Evolutionary conservation across 2,329 filamentous ascomycete genomes (phyloP), one percentile per base, ranked within the genome.

Genomic region (Xylariaceae sp.): DNA sequence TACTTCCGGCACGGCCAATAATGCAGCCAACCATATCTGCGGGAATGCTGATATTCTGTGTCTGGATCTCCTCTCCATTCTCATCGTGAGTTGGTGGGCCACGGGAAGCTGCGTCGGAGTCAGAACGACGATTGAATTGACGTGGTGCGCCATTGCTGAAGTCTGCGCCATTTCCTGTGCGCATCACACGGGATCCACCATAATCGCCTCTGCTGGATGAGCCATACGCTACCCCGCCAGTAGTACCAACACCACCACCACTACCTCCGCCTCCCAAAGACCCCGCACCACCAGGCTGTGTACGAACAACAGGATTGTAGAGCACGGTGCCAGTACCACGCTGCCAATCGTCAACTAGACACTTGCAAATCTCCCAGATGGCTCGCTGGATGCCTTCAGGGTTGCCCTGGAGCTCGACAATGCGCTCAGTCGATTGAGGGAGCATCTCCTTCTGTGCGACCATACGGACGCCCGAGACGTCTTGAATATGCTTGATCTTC

Each of bases 21-120:
- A 99, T 99, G 77, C 94, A 99, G 64, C 94, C 94, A 73, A 99
- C 94, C 94, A 99, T 99, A 78, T 99, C 94, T 41, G 94, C 92
- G 21, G 94, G 94, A 68, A 99, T 99, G 80, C 92, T 97, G 76
- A 99, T 99, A 78, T 99, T 99, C 72, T 99, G 94, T 1, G 94
- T 99, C 75, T 97, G 93, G 57, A 97, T 89, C 74, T 97, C 93
- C 72, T 97, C 94, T 59, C 94, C 94, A 61, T 97, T 95, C 75
- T 97, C 93, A 59, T 94, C 92, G 68, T 95, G 90, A 37, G 91
- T 91, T 18, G 91, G 92, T 36, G 90, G 91, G 50, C 90, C 90
- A 59, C 92, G 90, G 63, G 82, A 83, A 59, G 85, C 86, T 59
- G 88, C 86, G 71, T 97, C 92, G 15, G 89, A 89, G 71, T 92